Percentiles rank a stretch among this genome's conserved stretches.
Conservation (phyloP, 306 rosid genomes). For the Fragaria ananassa region DNA sequence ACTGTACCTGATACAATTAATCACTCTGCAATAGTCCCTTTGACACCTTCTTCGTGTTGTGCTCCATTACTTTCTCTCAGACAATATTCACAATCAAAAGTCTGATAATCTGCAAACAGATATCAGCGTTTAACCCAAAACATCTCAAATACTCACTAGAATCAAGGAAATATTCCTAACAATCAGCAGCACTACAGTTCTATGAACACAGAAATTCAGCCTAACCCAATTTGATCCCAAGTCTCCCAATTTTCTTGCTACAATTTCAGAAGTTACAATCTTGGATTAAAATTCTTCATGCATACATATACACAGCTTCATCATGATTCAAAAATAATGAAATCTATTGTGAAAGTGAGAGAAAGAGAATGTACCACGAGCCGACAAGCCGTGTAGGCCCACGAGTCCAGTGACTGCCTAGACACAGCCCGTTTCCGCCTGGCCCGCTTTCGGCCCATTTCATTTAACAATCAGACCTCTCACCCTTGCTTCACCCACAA, state of each 20-base stretch:
- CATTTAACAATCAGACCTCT: no score
- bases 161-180: not conserved
- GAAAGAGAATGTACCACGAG: not conserved
- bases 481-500: no score
- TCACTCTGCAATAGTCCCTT: conserved; percentile 46
- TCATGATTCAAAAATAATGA: not conserved
- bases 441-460: no score
- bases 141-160: not conserved
- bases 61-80: conserved; percentile 32
- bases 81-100: not conserved
- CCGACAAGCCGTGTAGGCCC: no score
- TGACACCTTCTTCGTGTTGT: not conserved
- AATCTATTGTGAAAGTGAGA: not conserved
- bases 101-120: not conserved
- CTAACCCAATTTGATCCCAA: not conserved
- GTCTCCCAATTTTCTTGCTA: not conserved
- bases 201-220: not conserved
- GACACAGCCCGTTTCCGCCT: no score
- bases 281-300: not conserved
- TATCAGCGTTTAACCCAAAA: not conserved
- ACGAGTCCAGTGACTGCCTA: no score
- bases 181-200: not conserved
- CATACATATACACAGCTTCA: not conserved
- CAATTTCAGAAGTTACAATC: not conserved
- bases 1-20: conserved; percentile 24